Percentiles rank a stretch among this genome's conserved stretches.
phyloP scores from a whole-genome alignment of 1,139 yeast genomes.

The Candida dubliniensis region DNA sequence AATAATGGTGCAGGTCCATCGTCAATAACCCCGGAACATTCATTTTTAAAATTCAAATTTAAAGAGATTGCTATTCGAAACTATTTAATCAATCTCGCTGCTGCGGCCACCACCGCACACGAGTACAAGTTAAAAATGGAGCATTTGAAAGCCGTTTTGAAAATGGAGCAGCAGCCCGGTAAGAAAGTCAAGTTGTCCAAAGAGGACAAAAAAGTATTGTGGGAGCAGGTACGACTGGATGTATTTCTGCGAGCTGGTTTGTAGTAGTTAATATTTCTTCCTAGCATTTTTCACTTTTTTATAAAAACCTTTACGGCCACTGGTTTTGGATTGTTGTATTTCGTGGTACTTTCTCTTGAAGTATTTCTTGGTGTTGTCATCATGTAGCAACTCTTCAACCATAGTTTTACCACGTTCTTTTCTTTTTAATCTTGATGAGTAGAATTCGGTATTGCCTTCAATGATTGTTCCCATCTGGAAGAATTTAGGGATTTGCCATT shows the following conservation, averaged over 20 bases:
- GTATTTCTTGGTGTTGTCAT: constrained; percentile 67
- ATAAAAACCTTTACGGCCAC: constrained; percentile 73
- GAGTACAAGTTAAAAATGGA: constrained; percentile 47
- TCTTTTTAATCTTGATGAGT: constrained; percentile 65
- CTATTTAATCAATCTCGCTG: constrained; percentile 51
- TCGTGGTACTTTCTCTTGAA: constrained; percentile 83
- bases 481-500: constrained; percentile 75
- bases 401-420: constrained; percentile 76
- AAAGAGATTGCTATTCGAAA: constrained; percentile 51
- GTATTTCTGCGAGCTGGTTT: constrained; percentile 51
- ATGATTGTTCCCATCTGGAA: constrained; percentile 89
- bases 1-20: constrained; percentile 20
- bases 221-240: constrained; percentile 53
- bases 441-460: constrained; percentile 79
- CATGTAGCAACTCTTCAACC: constrained; percentile 79
- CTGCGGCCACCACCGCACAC: constrained; percentile 56
- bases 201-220: constrained; percentile 44
- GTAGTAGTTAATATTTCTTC: constrained; percentile 30
- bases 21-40: constrained; percentile 26
- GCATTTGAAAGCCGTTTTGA: constrained; percentile 29
- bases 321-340: constrained; percentile 70
- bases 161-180: constrained; percentile 11
- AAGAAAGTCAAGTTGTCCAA: constrained; percentile 38
- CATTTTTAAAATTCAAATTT: constrained; percentile 36
- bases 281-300: constrained; percentile 66